Conservation (phyloP, 2,329 filamentous ascomycete genomes). For the Colletotrichum aenigma region DNA sequence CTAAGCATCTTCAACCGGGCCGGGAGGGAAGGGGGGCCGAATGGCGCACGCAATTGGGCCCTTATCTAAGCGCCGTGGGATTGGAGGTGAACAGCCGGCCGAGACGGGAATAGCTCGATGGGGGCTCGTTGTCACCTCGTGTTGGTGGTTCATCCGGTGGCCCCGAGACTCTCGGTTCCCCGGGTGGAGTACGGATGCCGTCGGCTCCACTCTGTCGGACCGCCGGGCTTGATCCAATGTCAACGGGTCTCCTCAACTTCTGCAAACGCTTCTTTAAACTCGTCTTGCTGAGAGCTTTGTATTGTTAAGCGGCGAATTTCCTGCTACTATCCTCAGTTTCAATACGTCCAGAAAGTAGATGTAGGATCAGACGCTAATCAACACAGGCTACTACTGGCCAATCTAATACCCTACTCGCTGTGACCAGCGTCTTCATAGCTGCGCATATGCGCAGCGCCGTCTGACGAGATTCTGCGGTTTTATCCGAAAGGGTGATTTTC, state of each 20-base stretch:
- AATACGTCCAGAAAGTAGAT: background rate
- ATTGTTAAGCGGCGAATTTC: no score
- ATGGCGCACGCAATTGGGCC: background rate
- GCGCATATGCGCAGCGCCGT: background rate
- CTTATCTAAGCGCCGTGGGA: background rate
- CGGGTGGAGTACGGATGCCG: background rate
- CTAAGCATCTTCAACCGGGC: background rate
- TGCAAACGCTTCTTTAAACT: background rate
- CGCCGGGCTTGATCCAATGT: background rate
- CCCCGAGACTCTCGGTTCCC: background rate
- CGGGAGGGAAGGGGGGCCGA: background rate
- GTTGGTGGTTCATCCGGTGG: background rate
- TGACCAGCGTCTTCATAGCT: background rate
- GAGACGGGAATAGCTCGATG: background rate
- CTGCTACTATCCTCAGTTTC: no score
- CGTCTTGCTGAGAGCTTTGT: background rate
- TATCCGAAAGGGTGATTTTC: accelerated
- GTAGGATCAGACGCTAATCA: background rate
- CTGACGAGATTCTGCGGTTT: background rate
- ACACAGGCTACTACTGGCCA: background rate
- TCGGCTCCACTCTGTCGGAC: background rate
- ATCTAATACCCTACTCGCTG: background rate
- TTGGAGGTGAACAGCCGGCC: accelerated
- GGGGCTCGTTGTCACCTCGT: background rate
- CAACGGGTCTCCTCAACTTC: background rate